A percentile compares a stretch with the other conserved stretches of the same genome.
phyloP scores from a whole-genome alignment of 306 rosid species.

The Acacia confusa region DNA sequence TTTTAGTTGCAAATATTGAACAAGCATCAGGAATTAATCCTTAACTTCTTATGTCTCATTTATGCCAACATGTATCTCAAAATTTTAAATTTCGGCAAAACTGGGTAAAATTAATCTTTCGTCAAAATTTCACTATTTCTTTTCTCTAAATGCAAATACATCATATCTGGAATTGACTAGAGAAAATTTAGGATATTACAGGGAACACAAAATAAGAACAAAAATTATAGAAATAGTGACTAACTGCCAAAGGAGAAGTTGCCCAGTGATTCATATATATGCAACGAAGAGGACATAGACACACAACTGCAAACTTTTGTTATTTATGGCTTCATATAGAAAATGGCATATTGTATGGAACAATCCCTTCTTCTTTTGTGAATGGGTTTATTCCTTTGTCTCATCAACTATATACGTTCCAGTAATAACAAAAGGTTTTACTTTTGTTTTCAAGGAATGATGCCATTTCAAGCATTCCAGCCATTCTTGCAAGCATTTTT shows the following conservation, averaged over 20 bases:
- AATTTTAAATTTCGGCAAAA: no score
- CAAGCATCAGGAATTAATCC: no score
- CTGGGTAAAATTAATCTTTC: no score
- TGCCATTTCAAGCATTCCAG: background rate
- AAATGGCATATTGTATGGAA: constrained; percentile 54
- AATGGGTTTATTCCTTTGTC: background rate
- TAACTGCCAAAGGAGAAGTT: constrained; percentile 58
- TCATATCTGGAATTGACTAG: no score
- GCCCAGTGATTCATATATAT: constrained; percentile 55
- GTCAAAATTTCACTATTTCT: no score
- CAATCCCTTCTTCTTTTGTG: constrained; percentile 32
- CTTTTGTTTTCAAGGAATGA: background rate
- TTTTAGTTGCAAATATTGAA: no score
- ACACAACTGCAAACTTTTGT: background rate
- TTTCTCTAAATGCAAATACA: no score
- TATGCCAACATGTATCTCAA: no score
- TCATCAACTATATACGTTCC: background rate
- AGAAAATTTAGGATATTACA: no score
- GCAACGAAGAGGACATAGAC: constrained; percentile 24
- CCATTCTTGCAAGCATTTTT: background rate
- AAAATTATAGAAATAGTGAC: constrained; percentile 30
- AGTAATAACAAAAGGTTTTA: background rate
- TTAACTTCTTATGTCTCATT: no score
- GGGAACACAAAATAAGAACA: constrained; percentile 26
- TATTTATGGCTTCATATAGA: constrained; percentile 34